phyloP scores from a whole-genome alignment of 2,329 filamentous ascomycete species.

The Aspergillus sp. region DNA sequence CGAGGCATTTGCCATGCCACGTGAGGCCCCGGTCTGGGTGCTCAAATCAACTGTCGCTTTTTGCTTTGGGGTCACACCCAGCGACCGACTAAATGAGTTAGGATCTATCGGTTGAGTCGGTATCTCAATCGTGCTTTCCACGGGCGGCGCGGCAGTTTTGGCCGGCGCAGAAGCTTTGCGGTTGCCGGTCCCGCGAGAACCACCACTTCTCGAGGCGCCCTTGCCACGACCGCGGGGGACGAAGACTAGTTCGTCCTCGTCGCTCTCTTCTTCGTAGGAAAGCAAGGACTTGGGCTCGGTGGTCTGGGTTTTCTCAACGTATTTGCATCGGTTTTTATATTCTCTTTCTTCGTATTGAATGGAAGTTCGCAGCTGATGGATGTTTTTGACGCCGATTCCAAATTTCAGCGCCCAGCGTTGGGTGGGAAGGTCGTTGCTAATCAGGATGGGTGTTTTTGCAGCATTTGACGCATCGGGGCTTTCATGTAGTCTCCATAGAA shows the following conservation, averaged over 20 bases:
- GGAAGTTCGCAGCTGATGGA: slow-evolving; percentile 48
- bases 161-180: slow-evolving; percentile 29
- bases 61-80: slow-evolving; percentile 30
- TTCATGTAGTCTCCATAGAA: slow-evolving; percentile 47
- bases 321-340: slow-evolving; percentile 46
- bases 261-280: slow-evolving; percentile 49
- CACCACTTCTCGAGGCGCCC: slow-evolving; percentile 26
- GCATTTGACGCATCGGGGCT: slow-evolving; percentile 33
- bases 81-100: slow-evolving; percentile 47
- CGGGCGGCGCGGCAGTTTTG: slow-evolving; percentile 23
- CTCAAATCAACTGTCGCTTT: slow-evolving; percentile 30
- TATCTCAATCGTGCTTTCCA: slow-evolving; percentile 40
- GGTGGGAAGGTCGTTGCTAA: slow-evolving; percentile 45
- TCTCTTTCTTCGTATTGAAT: slow-evolving; percentile 49
- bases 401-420: slow-evolving; percentile 50
- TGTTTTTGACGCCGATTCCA: slow-evolving; percentile 48
- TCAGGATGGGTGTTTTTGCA: slow-evolving; percentile 41
- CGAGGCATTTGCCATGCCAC: slow-evolving; percentile 34
- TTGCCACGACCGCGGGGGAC: slow-evolving; percentile 44
- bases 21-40: slow-evolving; percentile 33
- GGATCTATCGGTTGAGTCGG: slow-evolving; percentile 50
- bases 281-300: slow-evolving; percentile 45
- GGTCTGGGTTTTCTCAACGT: slow-evolving; percentile 44
- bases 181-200: slow-evolving; percentile 25
- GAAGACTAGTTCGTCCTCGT: slow-evolving; percentile 50